These are phyloP conservation scores for Aspergillus tamarii DNA, from an alignment of 2,329 filamentous ascomycete species.

Conservation along the genomic window DNA sequence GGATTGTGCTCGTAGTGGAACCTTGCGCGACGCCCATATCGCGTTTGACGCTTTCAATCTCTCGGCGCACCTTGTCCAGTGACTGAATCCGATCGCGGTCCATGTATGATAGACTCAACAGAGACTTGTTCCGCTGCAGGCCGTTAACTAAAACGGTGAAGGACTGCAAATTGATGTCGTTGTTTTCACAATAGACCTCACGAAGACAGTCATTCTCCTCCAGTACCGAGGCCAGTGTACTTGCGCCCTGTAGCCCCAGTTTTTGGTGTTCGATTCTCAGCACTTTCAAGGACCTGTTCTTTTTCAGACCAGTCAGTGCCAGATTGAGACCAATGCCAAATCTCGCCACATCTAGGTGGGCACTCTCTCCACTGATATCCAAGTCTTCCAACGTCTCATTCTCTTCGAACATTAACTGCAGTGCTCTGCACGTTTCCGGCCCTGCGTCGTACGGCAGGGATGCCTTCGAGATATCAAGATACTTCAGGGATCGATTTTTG, in stretches of 20 bases:
- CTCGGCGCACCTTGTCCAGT: constrained; percentile 61
- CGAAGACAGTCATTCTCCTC: constrained; percentile 65
- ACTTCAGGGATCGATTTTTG: constrained; percentile 64
- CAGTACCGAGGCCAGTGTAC: constrained; percentile 69
- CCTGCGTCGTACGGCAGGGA: constrained; percentile 71
- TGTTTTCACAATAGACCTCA: constrained; percentile 72
- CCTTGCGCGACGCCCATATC: constrained; percentile 36
- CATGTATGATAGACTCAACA: constrained; percentile 67
- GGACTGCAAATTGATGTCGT: constrained; percentile 71
- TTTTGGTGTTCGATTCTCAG: constrained; percentile 70
- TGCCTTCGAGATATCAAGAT: constrained; percentile 70
- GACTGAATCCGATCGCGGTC: constrained; percentile 63
- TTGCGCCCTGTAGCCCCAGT: constrained; percentile 70
- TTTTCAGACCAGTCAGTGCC: constrained; percentile 65
- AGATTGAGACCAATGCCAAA: constrained; percentile 71
- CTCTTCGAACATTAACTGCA: constrained; percentile 67
- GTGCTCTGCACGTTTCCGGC: constrained; percentile 65
- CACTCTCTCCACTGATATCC: constrained; percentile 72
- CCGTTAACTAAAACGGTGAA: constrained; percentile 71
- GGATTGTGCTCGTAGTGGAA: constrained; percentile 44
- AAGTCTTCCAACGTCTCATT: constrained; percentile 69
- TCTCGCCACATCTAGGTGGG: constrained; percentile 69
- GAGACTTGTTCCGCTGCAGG: constrained; percentile 65
- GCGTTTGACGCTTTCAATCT: constrained; percentile 56
- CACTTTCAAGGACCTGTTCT: constrained; percentile 64